These are phyloP conservation scores for Suillus brevipes DNA, from an alignment of 768 basidiomycete genomes.

Conservation along the genomic window DNA sequence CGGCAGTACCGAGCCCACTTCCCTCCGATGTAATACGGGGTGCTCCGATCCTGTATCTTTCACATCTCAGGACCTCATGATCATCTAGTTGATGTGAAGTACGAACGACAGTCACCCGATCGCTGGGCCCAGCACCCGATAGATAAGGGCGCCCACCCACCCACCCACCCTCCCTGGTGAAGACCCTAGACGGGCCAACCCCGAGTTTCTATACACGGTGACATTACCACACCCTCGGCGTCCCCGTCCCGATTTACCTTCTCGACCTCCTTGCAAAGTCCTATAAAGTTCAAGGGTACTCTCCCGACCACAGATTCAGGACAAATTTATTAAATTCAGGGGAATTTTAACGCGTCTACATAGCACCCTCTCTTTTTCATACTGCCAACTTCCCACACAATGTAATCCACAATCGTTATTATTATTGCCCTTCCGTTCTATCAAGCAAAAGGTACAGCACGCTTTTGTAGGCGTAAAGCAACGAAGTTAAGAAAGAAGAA, in stretches of 20 bases:
- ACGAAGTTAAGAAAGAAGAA: not conserved
- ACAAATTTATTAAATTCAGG: slow-evolving; percentile 3
- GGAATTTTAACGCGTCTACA: not conserved
- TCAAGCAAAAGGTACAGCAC: not conserved
- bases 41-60: not conserved
- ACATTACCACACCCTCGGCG: slow-evolving; percentile 3
- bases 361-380: not conserved
- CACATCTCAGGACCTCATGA: not conserved
- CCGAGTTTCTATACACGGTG: slow-evolving; percentile 1
- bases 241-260: not conserved
- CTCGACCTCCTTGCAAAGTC: slow-evolving; percentile 5
- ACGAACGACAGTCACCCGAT: not conserved
- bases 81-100: not conserved
- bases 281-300: slow-evolving; percentile 1
- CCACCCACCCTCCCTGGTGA: not conserved
- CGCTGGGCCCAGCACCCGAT: not conserved
- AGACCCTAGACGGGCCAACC: not conserved
- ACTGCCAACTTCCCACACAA: not conserved
- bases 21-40: not conserved
- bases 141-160: not conserved
- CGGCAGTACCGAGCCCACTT: not conserved
- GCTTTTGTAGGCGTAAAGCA: not conserved
- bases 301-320: not conserved
- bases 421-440: slow-evolving; percentile 2
- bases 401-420: not conserved